Evolutionary conservation across 495 filamentous ascomycete genomes (phyloP), one percentile per base, ranked within the genome.

Genomic region (Annulohypoxylon bovei): DNA sequence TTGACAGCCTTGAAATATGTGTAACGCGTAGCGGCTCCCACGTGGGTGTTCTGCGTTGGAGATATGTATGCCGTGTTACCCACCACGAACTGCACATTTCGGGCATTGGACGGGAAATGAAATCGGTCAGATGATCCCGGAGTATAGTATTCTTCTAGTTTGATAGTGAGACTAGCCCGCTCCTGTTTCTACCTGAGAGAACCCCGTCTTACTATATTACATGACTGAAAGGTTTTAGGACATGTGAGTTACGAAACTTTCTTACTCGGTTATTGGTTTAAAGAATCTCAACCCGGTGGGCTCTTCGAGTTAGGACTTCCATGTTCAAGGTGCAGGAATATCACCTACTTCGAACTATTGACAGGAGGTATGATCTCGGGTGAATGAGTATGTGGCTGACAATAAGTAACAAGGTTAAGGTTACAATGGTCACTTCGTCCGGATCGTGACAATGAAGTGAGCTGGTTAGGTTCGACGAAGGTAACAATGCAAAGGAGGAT

Each of bases 21-120:
- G 28, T 27, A 6, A 53, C 28, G 23, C 28, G 16, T 4, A 33
- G 8, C 20, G 4, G 14, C 16, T 20, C n/a, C 27, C 49, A 32
- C 49, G 49, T 53, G 49, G 12, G 28, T n/a, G 4, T 28, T 28
- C 22, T 33, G 16, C 4, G 14, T 53, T 32, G 49, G 28, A 53
- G 49, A 53, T 53, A 33, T 9, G 49, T 33, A 53, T 53, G 49
- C 28, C 1, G 49, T 53, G 49, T 22, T 53, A 53, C 49, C 28
- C 4, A 33, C 33, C 16, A 6, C 27, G 28, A 12, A 20, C n/a
- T 53, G n/a, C 49, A 30, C 28, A 28, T 7, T 30, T 20, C 28
- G 14, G 27, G 27, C 8, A 53, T 53, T 20, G 27, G 18, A 20
- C 27, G 18, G 49, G 28, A 53, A 16, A 11, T 8, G 49, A 33